Percentiles rank a stretch among this genome's conserved stretches.
Evolutionary conservation across 2,329 filamentous ascomycete genomes (phyloP).

Genomic region (Penicillium expansum): DNA sequence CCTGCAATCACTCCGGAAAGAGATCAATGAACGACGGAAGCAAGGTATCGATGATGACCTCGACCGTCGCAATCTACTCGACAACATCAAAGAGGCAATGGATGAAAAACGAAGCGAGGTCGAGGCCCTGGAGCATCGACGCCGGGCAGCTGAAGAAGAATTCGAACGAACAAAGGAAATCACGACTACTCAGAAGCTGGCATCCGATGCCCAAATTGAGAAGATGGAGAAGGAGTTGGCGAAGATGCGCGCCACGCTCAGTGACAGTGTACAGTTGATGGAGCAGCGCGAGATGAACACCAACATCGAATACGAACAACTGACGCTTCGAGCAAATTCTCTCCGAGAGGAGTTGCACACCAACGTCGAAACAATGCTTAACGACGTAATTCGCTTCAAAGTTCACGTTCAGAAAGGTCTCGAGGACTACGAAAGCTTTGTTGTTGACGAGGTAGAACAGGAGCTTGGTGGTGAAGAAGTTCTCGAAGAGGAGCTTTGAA

Average conservation of each 20-base stretch:
- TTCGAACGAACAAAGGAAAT: slow-evolving; percentile 91
- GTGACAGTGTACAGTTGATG: slow-evolving; percentile 84
- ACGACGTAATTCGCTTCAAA: slow-evolving; percentile 98
- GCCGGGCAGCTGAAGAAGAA: slow-evolving; percentile 84
- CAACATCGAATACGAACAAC: slow-evolving; percentile 91
- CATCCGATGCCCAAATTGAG: slow-evolving; percentile 90
- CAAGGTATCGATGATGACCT: slow-evolving; percentile 83
- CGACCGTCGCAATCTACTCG: slow-evolving; percentile 88
- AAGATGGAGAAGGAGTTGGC: slow-evolving; percentile 98
- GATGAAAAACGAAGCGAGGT: slow-evolving; percentile 93
- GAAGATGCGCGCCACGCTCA: slow-evolving; percentile 79
- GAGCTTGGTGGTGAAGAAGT: slow-evolving; percentile 67
- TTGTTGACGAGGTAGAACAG: slow-evolving; percentile 87
- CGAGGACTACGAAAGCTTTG: slow-evolving; percentile 91
- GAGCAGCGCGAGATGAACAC: slow-evolving; percentile 96
- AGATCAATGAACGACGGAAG: slow-evolving; percentile 85
- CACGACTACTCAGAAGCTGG: slow-evolving; percentile 81
- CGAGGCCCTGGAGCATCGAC: slow-evolving; percentile 83
- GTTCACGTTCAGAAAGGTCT: slow-evolving; percentile 90
- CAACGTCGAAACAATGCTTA: slow-evolving; percentile 91
- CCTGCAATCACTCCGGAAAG: slow-evolving; percentile 76
- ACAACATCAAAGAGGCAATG: slow-evolving; percentile 93
- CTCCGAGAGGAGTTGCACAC: slow-evolving; percentile 97
- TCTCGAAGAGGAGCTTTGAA: slow-evolving; percentile 31
- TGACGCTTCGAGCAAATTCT: slow-evolving; percentile 77